phyloP scores from a whole-genome alignment of 225 moss, liverwort and hornwort species.

The Antitrichia curtipendula region DNA sequence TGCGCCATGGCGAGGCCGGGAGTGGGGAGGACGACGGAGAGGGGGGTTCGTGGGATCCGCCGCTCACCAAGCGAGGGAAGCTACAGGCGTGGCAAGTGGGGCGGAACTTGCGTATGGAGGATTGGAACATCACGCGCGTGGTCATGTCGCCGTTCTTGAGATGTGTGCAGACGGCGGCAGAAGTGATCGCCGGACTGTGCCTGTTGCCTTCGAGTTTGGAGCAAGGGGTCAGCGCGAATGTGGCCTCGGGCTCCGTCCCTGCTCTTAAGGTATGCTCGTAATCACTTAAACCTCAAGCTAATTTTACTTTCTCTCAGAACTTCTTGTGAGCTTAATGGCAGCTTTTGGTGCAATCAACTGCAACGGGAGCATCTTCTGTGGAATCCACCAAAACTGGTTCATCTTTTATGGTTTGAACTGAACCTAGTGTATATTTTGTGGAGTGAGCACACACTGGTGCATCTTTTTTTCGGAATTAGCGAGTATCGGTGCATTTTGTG shows the following conservation, averaged over 20 bases:
- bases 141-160: slow-evolving; percentile 37
- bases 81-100: slow-evolving; percentile 46
- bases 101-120: slow-evolving; percentile 22
- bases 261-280: not conserved
- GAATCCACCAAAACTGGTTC: not conserved
- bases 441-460: not conserved
- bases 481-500: not conserved
- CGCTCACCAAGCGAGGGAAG: slow-evolving; percentile 46
- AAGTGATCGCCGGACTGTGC: slow-evolving; percentile 40
- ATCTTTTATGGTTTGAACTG: not conserved
- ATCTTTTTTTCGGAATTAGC: not conserved
- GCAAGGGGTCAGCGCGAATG: not conserved
- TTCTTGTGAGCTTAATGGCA: no score
- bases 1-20: slow-evolving; percentile 44
- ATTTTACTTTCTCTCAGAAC: not conserved
- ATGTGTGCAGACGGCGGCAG: slow-evolving; percentile 59
- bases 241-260: not conserved
- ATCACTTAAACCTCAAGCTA: not conserved
- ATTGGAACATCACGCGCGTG: slow-evolving; percentile 52
- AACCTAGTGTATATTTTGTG: no score
- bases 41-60: slow-evolving; percentile 30
- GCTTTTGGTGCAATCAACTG: not conserved
- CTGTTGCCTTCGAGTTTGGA: slow-evolving; percentile 20
- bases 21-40: not conserved
- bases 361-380: not conserved